Evolutionary conservation across 805 yeast species (phyloP).

Genomic region (Barnettozyma pratensis): DNA sequence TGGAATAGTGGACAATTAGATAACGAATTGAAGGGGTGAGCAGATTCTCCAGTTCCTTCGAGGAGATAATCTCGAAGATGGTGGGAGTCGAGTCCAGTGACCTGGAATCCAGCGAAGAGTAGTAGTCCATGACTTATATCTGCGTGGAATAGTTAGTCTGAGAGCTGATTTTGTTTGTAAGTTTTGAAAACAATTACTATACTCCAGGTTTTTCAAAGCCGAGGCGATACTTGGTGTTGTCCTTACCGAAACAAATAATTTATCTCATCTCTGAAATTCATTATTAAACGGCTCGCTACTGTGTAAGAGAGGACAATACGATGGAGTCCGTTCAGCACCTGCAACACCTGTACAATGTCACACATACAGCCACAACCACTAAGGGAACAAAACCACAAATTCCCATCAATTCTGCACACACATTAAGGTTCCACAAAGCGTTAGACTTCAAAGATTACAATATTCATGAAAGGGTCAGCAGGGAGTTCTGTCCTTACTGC

Average conservation of each 20-base stretch:
- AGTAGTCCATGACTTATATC: slow-evolving; percentile 57
- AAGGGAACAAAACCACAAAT: no score
- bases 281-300: no score
- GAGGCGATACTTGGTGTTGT: neutral
- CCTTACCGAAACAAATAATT: neutral
- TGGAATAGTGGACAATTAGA: slow-evolving; percentile 75
- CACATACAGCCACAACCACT: neutral
- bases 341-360: slow-evolving; percentile 1
- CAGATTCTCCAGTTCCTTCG: slow-evolving; percentile 70
- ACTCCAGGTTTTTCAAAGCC: no score
- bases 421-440: slow-evolving; percentile 26
- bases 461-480: slow-evolving; percentile 20
- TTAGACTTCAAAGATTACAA: slow-evolving; percentile 23
- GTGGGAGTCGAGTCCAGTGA: slow-evolving; percentile 79
- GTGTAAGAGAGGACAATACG: neutral
- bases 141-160: no score
- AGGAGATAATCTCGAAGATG: slow-evolving; percentile 79
- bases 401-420: slow-evolving; percentile 17
- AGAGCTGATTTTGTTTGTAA: no score
- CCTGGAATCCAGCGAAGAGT: slow-evolving; percentile 72
- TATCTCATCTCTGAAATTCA: neutral
- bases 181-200: no score
- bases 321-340: neutral
- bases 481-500: slow-evolving; percentile 20
- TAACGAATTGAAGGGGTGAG: slow-evolving; percentile 80